These are phyloP conservation scores for Onygenales sp. DNA, from an alignment of 2,329 filamentous ascomycete genomes.

Conservation along the genomic window DNA sequence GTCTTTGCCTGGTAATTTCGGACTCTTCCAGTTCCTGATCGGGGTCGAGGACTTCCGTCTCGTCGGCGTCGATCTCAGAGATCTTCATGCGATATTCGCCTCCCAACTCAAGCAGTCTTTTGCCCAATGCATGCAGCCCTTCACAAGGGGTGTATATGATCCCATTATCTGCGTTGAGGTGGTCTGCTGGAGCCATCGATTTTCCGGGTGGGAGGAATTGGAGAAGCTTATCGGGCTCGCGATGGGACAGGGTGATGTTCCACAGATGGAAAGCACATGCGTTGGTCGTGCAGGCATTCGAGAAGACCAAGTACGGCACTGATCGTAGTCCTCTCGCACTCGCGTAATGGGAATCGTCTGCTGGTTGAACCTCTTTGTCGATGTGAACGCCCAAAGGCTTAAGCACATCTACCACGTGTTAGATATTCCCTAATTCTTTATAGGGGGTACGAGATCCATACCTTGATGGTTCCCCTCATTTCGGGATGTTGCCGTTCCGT, in stretches of 20 bases:
- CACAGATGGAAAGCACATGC: slow-evolving; percentile 20
- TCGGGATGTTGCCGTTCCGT: not conserved
- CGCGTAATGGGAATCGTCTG: slow-evolving; percentile 16
- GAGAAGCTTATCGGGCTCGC: slow-evolving; percentile 19
- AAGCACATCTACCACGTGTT: not conserved
- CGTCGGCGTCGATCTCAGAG: slow-evolving; percentile 2
- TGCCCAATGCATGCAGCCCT: slow-evolving; percentile 11
- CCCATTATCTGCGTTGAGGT: slow-evolving; percentile 12
- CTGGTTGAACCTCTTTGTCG: not conserved
- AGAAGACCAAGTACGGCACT: slow-evolving; percentile 24
- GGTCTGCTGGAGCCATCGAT: slow-evolving; percentile 13
- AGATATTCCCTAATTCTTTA: not conserved
- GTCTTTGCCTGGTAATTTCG: slow-evolving; percentile 12
- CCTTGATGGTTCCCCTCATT: not conserved
- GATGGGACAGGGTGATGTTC: slow-evolving; percentile 21
- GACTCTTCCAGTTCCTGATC: slow-evolving; percentile 6
- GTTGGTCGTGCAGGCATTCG: slow-evolving; percentile 16
- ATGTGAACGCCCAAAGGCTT: not conserved
- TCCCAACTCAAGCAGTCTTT: slow-evolving; percentile 13
- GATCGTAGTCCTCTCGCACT: slow-evolving; percentile 26
- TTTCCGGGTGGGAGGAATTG: slow-evolving; percentile 21
- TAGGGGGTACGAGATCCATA: not conserved
- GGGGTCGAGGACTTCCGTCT: not conserved
- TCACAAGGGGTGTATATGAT: slow-evolving; percentile 22
- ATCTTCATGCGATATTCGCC: not conserved